These are phyloP conservation scores for Stylosanthes scabra DNA, from an alignment of 331 rosid species.

Conservation along the genomic window DNA sequence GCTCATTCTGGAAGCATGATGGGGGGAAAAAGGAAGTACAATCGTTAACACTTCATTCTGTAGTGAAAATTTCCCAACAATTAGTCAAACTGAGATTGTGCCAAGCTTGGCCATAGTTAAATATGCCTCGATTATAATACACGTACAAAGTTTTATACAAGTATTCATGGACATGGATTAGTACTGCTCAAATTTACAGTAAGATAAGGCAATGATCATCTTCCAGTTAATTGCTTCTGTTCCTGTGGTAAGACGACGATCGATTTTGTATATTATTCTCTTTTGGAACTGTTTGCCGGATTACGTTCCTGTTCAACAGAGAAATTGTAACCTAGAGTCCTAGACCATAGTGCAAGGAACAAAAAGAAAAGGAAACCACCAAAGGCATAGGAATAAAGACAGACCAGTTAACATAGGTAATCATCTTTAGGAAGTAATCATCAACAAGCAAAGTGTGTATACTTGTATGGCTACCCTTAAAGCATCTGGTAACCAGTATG, in stretches of 20 bases:
- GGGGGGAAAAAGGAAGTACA: background rate
- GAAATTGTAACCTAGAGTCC: slow-evolving; percentile 16
- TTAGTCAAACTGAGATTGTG: background rate
- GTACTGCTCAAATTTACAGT: background rate
- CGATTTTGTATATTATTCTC: background rate
- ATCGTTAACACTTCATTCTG: background rate
- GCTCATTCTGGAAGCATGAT: no score
- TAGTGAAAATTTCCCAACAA: background rate
- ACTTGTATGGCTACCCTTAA: slow-evolving; percentile 9
- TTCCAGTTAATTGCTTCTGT: background rate
- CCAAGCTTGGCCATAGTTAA: background rate
- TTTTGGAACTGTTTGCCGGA: background rate
- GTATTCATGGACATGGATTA: background rate
- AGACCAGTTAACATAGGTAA: slow-evolving; percentile 34
- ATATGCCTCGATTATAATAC: slow-evolving; percentile 22
- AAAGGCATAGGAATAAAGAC: slow-evolving; percentile 12
- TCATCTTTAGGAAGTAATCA: slow-evolving; percentile 8
- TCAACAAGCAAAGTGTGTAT: background rate
- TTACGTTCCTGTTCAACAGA: slow-evolving; percentile 35
- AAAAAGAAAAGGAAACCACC: slow-evolving; percentile 6
- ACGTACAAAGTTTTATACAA: slow-evolving; percentile 26
- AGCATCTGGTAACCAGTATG: slow-evolving; percentile 7
- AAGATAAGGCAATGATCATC: slow-evolving; percentile 2
- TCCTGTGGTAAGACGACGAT: background rate
- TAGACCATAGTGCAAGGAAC: slow-evolving; percentile 19